Percentiles rank a stretch among this genome's conserved stretches.
phyloP scores from a whole-genome alignment of 2,329 filamentous ascomycete genomes.

The Trichophaea hybrida region DNA sequence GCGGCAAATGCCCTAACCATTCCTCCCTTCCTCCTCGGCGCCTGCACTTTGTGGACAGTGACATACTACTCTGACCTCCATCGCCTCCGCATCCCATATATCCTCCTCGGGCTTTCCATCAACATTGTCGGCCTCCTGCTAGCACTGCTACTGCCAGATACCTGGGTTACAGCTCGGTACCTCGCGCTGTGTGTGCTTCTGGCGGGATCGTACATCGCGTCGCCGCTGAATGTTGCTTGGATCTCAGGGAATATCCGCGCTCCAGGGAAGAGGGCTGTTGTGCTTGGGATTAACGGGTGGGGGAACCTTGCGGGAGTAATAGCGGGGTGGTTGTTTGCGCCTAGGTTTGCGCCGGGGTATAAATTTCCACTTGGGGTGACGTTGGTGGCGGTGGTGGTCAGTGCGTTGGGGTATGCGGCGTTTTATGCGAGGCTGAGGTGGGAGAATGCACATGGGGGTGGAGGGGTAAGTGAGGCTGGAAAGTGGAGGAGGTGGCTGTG shows the following conservation, averaged over 20 bases:
- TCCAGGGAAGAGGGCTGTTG: conserved; percentile 29
- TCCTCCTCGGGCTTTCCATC: conserved; percentile 27
- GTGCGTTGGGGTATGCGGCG: conserved; percentile 29
- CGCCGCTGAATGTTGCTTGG: conserved; percentile 30
- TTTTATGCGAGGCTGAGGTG: conserved; percentile 27
- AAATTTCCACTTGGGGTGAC: conserved; percentile 29
- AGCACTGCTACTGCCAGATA: conserved; percentile 22
- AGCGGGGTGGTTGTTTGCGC: conserved; percentile 28
- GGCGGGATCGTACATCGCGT: conserved; percentile 29
- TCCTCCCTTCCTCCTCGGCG: conserved; percentile 30
- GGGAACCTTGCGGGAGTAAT: conserved; percentile 30
- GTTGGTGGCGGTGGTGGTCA: conserved; percentile 27
- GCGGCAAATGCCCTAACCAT: conserved; percentile 27
- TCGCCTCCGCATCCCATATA: conserved; percentile 29
- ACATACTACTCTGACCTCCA: conserved; percentile 29
- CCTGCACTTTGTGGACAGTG: conserved; percentile 27
- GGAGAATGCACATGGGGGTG: conserved; percentile 27
- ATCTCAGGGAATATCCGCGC: conserved; percentile 29
- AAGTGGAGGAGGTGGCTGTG: conserved; percentile 9
- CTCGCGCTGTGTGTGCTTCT: conserved; percentile 29
- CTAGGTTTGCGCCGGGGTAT: conserved; percentile 30
- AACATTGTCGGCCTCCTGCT: conserved; percentile 26
- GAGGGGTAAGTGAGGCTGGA: conserved; percentile 12
- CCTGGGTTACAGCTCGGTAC: conserved; percentile 23
- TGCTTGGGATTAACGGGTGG: conserved; percentile 31